Evolutionary conservation across 208 protist species (phyloP).

Genomic region (Balamuthia mandrillaris): DNA sequence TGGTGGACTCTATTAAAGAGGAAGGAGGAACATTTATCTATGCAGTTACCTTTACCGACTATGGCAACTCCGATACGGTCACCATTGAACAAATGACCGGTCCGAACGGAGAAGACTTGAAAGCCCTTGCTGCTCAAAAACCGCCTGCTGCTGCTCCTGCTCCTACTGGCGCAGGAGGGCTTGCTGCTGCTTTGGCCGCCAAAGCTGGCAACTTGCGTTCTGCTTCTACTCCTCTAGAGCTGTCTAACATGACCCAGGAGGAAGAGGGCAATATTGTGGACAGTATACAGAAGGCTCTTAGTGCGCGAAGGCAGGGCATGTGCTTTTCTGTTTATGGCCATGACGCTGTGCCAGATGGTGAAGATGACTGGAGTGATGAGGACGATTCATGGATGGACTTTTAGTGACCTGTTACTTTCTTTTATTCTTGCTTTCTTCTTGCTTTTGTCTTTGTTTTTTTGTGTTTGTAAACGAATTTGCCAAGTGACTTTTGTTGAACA

Average conservation of each 20-base stretch:
- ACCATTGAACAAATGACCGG: neutral
- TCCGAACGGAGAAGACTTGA: neutral
- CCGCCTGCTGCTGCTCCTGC: neutral
- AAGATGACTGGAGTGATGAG: neutral
- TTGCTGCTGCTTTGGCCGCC: neutral
- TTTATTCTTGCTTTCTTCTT: too few species aligned
- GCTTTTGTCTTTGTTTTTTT: too few species aligned
- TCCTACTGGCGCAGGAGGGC: too few species aligned
- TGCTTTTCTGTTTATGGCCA: conserved; percentile 28
- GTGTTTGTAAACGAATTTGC: too few species aligned
- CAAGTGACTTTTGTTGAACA: too few species aligned
- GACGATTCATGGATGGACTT: conserved; percentile 35
- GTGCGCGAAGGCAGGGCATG: conserved; percentile 20
- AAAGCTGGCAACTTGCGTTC: neutral
- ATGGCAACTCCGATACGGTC: conserved; percentile 3
- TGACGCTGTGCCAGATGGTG: neutral
- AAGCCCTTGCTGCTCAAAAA: neutral
- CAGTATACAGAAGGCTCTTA: conserved; percentile 17
- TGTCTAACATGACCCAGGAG: conserved; percentile 13
- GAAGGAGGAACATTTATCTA: neutral
- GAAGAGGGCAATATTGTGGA: conserved; percentile 11
- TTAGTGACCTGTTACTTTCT: too few species aligned
- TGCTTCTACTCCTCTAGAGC: too few species aligned
- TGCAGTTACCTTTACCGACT: conserved; percentile 20
- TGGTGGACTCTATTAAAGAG: neutral